phyloP scores from a whole-genome alignment of 331 rosid species.

The Spiraea crenata region DNA sequence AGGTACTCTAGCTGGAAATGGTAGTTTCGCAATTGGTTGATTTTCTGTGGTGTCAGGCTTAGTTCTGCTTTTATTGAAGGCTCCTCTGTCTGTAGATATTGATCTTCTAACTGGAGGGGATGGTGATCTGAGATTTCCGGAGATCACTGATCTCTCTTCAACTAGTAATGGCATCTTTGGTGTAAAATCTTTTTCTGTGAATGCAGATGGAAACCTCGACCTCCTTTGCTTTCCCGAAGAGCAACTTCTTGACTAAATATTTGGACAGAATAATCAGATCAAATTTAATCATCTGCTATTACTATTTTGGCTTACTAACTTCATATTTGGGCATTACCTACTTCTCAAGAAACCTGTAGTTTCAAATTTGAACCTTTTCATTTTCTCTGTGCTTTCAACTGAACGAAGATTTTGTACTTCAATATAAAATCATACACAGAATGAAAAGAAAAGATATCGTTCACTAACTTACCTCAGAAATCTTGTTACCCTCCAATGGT shows the following conservation, averaged over 20 bases:
- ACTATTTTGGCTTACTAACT: neutral
- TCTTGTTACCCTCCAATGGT: constrained; percentile 54
- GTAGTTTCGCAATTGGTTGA: constrained; percentile 59
- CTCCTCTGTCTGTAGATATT: constrained; percentile 85
- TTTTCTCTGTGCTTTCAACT: neutral
- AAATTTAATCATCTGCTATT: constrained; percentile 2
- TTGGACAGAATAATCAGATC: neutral
- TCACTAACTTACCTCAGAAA: constrained; percentile 50
- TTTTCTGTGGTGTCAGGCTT: constrained; percentile 59
- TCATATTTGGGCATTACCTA: neutral
- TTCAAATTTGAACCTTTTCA: neutral
- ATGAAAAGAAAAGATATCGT: neutral
- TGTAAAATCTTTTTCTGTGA: constrained; percentile 61
- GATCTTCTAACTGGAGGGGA: constrained; percentile 93
- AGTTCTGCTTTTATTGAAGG: constrained; percentile 53
- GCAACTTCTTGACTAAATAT: constrained; percentile 77
- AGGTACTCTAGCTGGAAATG: constrained; percentile 78
- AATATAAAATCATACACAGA: neutral
- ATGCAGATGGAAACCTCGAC: constrained; percentile 70
- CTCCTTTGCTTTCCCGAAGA: constrained; percentile 97
- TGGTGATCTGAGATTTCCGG: constrained; percentile 74
- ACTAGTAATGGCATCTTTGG: constrained; percentile 52
- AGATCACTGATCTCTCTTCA: constrained; percentile 56
- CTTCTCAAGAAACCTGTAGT: neutral
- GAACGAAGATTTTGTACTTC: neutral